Evolutionary conservation across 2,329 filamentous ascomycete genomes (phyloP).

Genomic region (Parastagonospora nodorum): DNA sequence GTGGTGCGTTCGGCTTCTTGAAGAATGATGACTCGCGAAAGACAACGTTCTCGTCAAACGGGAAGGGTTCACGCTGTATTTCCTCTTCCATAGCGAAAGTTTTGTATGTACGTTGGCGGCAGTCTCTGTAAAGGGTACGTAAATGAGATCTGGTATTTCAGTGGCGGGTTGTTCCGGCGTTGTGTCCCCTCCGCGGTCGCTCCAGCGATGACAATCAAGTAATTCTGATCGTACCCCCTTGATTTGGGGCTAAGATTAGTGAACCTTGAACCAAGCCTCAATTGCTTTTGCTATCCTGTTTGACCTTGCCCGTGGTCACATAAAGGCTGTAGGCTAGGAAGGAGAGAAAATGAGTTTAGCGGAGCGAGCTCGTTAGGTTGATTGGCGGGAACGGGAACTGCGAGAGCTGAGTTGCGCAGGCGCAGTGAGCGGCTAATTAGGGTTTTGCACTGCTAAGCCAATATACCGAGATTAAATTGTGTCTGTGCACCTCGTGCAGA

Average conservation of each 20-base stretch:
- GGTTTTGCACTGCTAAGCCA: neutral
- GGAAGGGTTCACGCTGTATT: conserved; percentile 1
- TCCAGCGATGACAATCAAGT: neutral
- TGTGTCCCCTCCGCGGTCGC: neutral
- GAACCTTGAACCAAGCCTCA: neutral
- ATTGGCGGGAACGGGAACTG: neutral
- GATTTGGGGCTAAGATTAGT: neutral
- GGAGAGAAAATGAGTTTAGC: neutral
- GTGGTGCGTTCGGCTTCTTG: conserved; percentile 10
- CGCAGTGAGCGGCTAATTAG: neutral
- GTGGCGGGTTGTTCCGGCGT: neutral
- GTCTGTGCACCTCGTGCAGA: no score
- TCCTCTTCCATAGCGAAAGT: neutral
- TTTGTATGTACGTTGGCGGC: neutral
- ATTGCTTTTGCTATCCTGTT: conserved; percentile 1
- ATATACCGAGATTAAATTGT: no score
- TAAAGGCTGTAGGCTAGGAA: neutral
- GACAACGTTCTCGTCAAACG: conserved; percentile 12
- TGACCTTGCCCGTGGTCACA: neutral
- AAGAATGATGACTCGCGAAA: conserved; percentile 15
- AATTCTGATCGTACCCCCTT: neutral
- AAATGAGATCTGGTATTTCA: neutral
- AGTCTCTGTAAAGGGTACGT: neutral
- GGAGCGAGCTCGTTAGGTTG: neutral
- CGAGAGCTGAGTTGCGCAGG: neutral